These are phyloP conservation scores for Rhipidocladum racemiflorum DNA, from an alignment of 176 grass and related monocot genomes.

Conservation along the genomic window DNA sequence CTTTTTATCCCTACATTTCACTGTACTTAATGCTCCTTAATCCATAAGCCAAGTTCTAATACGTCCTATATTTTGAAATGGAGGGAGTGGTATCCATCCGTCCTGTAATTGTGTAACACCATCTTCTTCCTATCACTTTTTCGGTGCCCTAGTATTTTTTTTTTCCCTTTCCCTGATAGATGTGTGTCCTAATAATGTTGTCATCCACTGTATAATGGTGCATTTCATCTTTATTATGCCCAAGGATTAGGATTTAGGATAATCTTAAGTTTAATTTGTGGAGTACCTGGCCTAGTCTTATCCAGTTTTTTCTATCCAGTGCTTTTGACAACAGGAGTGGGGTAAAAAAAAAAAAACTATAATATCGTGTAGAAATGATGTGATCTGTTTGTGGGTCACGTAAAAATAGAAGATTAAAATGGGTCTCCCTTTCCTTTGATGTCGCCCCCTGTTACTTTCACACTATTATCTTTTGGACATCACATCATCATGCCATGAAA, in stretches of 20 bases:
- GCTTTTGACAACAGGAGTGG: not conserved
- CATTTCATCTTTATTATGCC: not conserved
- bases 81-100: not conserved
- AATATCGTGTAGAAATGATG: not conserved
- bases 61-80: too few relatives aligned
- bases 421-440: not conserved
- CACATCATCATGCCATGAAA: constrained; percentile 40
- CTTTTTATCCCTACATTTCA: too few relatives aligned
- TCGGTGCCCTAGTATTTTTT: not conserved
- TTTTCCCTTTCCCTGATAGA: not conserved
- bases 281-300: not conserved
- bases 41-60: too few relatives aligned
- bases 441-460: constrained; percentile 26
- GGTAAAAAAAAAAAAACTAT: not conserved
- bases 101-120: not conserved
- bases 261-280: not conserved
- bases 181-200: not conserved
- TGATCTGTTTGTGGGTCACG: constrained; percentile 16
- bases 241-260: not conserved
- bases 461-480: constrained; percentile 39
- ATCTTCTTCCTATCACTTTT: not conserved
- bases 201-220: not conserved
- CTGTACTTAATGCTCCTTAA: too few relatives aligned
- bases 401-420: not conserved
- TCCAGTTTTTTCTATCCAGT: not conserved